Base-by-base conservation (phyloP, 805 yeast species). In the Saccharomycopsis babjevae region DNA sequence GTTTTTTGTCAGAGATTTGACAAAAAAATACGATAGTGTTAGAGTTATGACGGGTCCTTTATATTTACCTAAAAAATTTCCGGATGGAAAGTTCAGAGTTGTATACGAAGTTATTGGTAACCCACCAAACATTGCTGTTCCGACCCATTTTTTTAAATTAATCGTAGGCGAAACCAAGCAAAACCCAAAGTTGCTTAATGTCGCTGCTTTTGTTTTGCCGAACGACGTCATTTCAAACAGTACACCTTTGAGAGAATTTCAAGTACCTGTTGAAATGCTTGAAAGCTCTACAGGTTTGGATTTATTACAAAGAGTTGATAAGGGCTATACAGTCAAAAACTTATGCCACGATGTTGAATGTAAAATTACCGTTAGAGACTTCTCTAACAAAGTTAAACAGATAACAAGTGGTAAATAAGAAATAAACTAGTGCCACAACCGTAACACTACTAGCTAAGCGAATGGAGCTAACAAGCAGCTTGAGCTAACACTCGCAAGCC, bases 41-140 rank as follows among this genome's bases (percentile, higher is more conserved):
- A 78, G 97, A 65, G 79, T 94, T 42, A 86, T 94, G 69, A 94
- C 98, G 0, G 99, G 99, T 1, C 97, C 99, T 1, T 76, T 94
- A 59, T 94, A 85, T 71, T 78, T 94, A 59, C 99, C 99, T 6
- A 85, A 85, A 66, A 76, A 76, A 63, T 82, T 83, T 64, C 84
- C 83, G 1, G 97, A 92, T 70, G 97, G 96, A 4, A 93, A 93
- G 71, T 89, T 76, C 72, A 79, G 86, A 65, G 97, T 94, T 20
- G 75, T 80, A 1, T 94, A 93, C 73, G 98, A 94, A 73, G 88
- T 94, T 50, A 89, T 94, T 70, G 99, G 99, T 1, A 88, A 90
- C 67, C 99, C 99, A 11, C 98, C 99, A 57, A 89, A 83, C 68
- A 79, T 94, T 59, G 98, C 99, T 0, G 99, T 94, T 11, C 99